Percentiles rank a stretch among this genome's conserved stretches.
These are phyloP conservation scores for Acanthamoeba divionensis DNA, from an alignment of 208 protist genomes.

Conservation along the genomic window DNA sequence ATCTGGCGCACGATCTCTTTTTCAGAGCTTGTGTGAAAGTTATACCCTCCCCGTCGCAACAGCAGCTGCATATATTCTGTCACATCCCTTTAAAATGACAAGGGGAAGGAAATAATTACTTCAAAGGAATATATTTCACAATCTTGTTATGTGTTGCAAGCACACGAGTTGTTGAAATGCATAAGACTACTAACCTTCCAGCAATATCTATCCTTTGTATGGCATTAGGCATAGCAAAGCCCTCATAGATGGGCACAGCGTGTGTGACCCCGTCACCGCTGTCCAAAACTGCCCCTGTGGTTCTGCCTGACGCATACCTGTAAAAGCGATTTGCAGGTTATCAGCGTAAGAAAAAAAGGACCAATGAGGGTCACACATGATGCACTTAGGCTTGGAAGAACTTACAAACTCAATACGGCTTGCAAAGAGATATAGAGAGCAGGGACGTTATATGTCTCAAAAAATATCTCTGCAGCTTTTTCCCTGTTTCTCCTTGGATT, in stretches of 20 bases:
- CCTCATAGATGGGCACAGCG: constrained; percentile 78
- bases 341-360: neutral
- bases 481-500: constrained; percentile 83
- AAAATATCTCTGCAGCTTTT: constrained; percentile 86
- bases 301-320: constrained; percentile 73
- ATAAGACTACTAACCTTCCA: constrained; percentile 46
- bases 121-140: neutral
- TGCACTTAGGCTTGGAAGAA: neutral
- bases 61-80: constrained; percentile 92
- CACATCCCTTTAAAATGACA: constrained; percentile 75
- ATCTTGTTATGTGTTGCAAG: no score
- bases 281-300: constrained; percentile 77
- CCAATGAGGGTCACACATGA: neutral
- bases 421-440: constrained; percentile 86
- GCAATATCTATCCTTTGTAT: constrained; percentile 72
- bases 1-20: constrained; percentile 89
- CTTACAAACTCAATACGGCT: constrained; percentile 49
- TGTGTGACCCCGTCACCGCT: constrained; percentile 69
- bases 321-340: neutral
- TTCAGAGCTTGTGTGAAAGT: constrained; percentile 76
- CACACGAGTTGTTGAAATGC: no score
- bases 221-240: constrained; percentile 70
- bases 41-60: constrained; percentile 70
- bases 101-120: neutral
- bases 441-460: constrained; percentile 85